A percentile compares a stretch with the other conserved stretches of the same genome.
Conservation (phyloP, 257 asterid species). For the Lycium barbarum region DNA sequence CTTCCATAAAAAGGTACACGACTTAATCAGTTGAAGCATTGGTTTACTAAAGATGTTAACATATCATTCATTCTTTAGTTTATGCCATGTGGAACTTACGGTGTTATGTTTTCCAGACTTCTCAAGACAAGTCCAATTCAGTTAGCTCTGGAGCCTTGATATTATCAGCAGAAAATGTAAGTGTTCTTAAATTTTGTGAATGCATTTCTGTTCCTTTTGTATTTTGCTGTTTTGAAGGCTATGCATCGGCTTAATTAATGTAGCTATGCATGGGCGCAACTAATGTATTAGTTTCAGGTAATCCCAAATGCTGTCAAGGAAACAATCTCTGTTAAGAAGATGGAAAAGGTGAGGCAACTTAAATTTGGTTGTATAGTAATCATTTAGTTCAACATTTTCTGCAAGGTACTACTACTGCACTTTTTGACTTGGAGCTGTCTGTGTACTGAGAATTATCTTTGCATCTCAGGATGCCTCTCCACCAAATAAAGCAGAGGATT, state of each 20-base stretch:
- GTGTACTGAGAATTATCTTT: conserved; percentile 12
- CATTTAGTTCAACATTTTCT: conserved; percentile 15
- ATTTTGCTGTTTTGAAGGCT: background rate
- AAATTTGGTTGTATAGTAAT: background rate
- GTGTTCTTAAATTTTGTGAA: background rate
- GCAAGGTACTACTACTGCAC: conserved; percentile 21
- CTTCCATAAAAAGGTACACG: conserved; percentile 54
- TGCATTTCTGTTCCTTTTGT: background rate
- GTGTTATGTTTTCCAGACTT: conserved; percentile 27
- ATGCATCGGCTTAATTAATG: background rate
- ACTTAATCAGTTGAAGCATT: conserved; percentile 3
- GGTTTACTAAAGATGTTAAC: conserved; percentile 3
- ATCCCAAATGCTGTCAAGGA: background rate
- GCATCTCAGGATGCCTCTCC: conserved; percentile 50
- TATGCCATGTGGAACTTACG: conserved; percentile 1
- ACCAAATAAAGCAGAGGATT: conserved; percentile 25
- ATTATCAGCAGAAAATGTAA: conserved; percentile 39
- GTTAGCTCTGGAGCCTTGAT: conserved; percentile 36
- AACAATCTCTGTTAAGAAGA: background rate
- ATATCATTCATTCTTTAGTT: background rate
- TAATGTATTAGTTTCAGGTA: conserved; percentile 4
- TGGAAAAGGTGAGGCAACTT: background rate
- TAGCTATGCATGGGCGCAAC: background rate
- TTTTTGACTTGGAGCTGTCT: conserved; percentile 5
- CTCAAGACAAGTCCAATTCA: conserved; percentile 37